Percentiles rank a stretch among this genome's conserved stretches.
Evolutionary conservation across 371 early-diverging fungal genomes (phyloP).

Genomic region (Saksenaea vasiformis): DNA sequence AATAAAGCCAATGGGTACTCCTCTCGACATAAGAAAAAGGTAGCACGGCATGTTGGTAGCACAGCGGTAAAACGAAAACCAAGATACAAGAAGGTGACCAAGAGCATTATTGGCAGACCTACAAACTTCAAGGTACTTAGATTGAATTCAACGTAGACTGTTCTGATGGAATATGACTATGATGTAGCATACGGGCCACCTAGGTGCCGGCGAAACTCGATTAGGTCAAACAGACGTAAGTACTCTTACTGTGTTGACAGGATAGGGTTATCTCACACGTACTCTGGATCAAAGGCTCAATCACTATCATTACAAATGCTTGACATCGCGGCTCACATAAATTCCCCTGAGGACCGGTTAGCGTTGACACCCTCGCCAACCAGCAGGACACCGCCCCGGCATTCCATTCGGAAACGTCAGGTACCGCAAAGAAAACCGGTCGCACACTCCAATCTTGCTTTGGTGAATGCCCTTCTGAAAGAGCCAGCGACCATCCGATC

Average conservation of each 20-base stretch:
- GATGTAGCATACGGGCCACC: constrained; percentile 8
- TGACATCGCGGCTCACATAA: constrained; percentile 8
- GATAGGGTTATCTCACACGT: neutral
- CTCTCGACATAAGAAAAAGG: neutral
- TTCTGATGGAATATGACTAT: neutral
- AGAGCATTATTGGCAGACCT: constrained; percentile 25
- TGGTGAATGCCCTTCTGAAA: neutral
- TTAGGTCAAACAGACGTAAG: constrained; percentile 10
- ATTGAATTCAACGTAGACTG: neutral
- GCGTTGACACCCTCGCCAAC: neutral
- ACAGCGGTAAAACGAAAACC: neutral
- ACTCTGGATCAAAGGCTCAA: neutral
- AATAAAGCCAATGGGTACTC: neutral
- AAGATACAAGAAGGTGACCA: constrained; percentile 13
- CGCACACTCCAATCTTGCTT: neutral
- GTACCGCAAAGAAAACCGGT: neutral
- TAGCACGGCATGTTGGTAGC: neutral
- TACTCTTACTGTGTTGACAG: neutral
- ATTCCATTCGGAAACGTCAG: constrained; percentile 2
- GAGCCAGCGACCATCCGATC: neutral
- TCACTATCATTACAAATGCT: constrained; percentile 7
- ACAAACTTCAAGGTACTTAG: constrained; percentile 21
- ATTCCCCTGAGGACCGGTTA: constrained; percentile 10
- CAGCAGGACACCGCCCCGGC: neutral
- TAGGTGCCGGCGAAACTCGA: constrained; percentile 12